A percentile compares a stretch with the other conserved stretches of the same genome.
Evolutionary conservation across 1,284 basidiomycete genomes (phyloP).

Genomic region (Puccinia coronata): DNA sequence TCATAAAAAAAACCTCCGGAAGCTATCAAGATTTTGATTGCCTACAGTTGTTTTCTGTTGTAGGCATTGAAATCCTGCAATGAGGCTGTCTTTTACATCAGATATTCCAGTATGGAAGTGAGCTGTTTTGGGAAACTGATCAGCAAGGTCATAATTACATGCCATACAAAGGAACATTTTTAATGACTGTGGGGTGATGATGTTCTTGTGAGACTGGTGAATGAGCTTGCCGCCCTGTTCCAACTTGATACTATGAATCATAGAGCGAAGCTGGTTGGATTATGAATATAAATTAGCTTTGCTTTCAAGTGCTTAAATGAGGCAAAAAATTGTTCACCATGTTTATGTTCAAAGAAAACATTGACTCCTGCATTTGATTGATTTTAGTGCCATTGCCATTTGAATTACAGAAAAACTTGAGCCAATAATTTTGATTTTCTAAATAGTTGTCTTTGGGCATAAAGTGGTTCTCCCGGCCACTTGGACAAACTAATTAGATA

Average conservation of each 20-base stretch:
- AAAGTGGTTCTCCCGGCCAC: constrained; percentile 9
- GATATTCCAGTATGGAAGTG: not conserved
- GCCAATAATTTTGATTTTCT: constrained; percentile 36
- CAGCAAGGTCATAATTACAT: not conserved
- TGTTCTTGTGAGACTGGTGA: constrained; percentile 13
- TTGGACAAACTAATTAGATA: constrained; percentile 15
- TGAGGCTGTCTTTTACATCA: not conserved
- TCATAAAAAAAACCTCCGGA: too few relatives aligned
- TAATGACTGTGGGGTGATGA: not conserved
- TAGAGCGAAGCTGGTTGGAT: not conserved
- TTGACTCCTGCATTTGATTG: not conserved
- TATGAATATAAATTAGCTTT: too few relatives aligned
- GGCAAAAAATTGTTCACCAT: not conserved
- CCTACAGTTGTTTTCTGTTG: not conserved
- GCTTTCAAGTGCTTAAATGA: too few relatives aligned
- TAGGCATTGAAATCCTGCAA: not conserved
- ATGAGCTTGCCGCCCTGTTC: not conserved
- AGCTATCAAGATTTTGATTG: too few relatives aligned
- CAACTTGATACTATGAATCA: not conserved
- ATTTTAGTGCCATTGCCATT: not conserved
- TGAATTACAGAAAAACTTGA: constrained; percentile 34
- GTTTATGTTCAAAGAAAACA: constrained; percentile 13
- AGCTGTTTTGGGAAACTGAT: not conserved
- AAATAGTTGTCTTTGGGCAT: constrained; percentile 28
- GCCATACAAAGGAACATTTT: not conserved